Evolutionary conservation across 1,284 basidiomycete species (phyloP), one percentile per base, ranked within the genome.

Genomic region (Malassezia arunalokei): DNA sequence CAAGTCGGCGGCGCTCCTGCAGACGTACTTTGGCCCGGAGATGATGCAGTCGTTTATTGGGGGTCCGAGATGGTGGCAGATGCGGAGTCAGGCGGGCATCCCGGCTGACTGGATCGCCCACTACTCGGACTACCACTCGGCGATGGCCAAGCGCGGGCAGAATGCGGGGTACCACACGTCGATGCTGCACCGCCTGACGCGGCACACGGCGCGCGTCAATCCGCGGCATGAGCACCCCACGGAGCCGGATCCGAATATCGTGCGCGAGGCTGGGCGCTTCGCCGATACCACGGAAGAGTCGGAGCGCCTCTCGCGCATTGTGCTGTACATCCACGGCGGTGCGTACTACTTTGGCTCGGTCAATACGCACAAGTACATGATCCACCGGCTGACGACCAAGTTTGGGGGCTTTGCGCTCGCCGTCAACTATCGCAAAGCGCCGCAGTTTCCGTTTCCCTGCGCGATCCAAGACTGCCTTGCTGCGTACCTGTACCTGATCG

Each of bases 31-130:
- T 9, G 91, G 92, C 0, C 88, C 90, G 8, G 81, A 85, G 59
- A 83, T 75, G 84, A 30, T 86, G 8, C 80, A 81, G 60, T 80
- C 79, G 49, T 72, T 90, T 27, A 83, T 90, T 1, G 91, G 91
- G 14, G 92, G 91, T 1, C 82, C 82, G 6, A 89, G 89, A 66
- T 96, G 92, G 90, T 96, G 91, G 92, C 90, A 73, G 65, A 43
- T 73, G n/a, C 62, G 68, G 47, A 55, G 82, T 32, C 39, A 66
- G 39, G 78, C 38, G 44, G 88, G 86, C 15, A 78, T 91, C 9
- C 82, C 88, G 63, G 87, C 80, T 2, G 87, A 96, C 74, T 95
- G 91, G 91, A 84, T 95, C 46, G 83, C 82, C 29, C 76, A 67
- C 62, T 63, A 62, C 28, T 49, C 58, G 41, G 77, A 79, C 47